Conservation (phyloP, 176 grass and related monocot genomes). For the Lolium rigidum region DNA sequence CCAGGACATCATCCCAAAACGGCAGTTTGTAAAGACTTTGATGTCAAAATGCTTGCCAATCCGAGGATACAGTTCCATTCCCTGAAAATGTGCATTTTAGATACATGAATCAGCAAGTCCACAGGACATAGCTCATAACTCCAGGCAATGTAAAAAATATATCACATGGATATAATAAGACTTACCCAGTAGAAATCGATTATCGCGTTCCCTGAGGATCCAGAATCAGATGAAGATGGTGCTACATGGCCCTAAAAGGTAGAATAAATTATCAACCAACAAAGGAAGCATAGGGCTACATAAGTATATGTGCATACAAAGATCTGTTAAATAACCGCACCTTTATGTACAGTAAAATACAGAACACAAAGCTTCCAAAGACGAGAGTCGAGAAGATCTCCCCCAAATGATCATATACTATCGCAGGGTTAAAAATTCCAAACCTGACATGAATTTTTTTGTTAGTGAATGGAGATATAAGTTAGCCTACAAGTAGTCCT, state of each 20-base stretch:
- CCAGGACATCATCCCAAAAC: constrained; percentile 99
- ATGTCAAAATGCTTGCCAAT: constrained; percentile 97
- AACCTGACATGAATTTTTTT: constrained; percentile 55
- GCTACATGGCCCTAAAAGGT: constrained; percentile 78
- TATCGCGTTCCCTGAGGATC: constrained; percentile 86
- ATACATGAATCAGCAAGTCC: constrained; percentile 15
- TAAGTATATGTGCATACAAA: constrained; percentile 20
- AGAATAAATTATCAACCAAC: background rate
- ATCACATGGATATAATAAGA: background rate
- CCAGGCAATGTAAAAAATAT: constrained; percentile 10
- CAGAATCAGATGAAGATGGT: constrained; percentile 98
- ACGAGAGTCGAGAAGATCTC: constrained; percentile 94
- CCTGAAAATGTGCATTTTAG: constrained; percentile 53
- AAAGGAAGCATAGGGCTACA: constrained; percentile 13
- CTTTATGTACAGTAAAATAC: constrained; percentile 91
- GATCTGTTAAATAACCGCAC: constrained; percentile 37
- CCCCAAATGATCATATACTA: constrained; percentile 95
- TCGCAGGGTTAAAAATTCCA: constrained; percentile 82
- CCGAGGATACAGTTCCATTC: constrained; percentile 96
- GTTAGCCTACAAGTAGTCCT: background rate
- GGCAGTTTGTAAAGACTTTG: constrained; percentile 98
- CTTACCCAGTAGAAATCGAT: constrained; percentile 99
- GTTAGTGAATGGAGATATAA: constrained; percentile 30
- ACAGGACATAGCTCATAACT: constrained; percentile 14
- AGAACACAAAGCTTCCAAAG: constrained; percentile 94